Evolutionary conservation across 345 rosid genomes (phyloP).

Genomic region (Eucalyptus pauciflora): DNA sequence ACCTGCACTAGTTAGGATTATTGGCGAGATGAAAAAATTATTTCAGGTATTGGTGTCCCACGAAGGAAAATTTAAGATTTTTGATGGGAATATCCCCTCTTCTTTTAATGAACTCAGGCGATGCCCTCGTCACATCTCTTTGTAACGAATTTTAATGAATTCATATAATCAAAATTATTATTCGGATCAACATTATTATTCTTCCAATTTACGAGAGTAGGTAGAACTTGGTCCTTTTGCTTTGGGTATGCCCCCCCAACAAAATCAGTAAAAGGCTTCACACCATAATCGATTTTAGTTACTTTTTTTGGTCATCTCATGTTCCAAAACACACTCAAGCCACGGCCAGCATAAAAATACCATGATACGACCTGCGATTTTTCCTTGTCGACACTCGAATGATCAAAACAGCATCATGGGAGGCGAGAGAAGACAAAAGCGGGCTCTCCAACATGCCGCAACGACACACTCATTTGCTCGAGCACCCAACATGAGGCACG

Average conservation of each 20-base stretch:
- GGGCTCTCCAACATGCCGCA: background rate
- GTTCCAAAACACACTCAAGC: background rate
- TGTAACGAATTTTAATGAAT: background rate
- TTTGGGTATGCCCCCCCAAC: background rate
- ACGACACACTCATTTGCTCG: background rate
- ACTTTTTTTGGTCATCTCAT: background rate
- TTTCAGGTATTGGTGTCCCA: fast-evolving
- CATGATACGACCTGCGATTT: background rate
- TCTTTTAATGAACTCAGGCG: fast-evolving
- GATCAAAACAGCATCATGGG: background rate
- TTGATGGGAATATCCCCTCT: background rate
- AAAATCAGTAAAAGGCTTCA: background rate
- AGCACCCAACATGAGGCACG: background rate
- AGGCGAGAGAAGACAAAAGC: background rate
- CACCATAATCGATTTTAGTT: background rate
- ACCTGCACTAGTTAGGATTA: background rate
- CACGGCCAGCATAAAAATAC: background rate
- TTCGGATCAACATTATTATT: background rate
- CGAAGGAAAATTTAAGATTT: background rate
- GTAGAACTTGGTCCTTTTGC: background rate
- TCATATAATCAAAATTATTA: background rate
- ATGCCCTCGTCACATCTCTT: background rate
- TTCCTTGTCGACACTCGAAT: background rate
- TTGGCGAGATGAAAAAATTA: background rate
- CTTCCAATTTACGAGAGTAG: background rate